Evolutionary conservation across 805 yeast species (phyloP), one percentile per base, ranked within the genome.

Genomic region (baker's yeast (Saccharomyces cerevisiae)): DNA sequence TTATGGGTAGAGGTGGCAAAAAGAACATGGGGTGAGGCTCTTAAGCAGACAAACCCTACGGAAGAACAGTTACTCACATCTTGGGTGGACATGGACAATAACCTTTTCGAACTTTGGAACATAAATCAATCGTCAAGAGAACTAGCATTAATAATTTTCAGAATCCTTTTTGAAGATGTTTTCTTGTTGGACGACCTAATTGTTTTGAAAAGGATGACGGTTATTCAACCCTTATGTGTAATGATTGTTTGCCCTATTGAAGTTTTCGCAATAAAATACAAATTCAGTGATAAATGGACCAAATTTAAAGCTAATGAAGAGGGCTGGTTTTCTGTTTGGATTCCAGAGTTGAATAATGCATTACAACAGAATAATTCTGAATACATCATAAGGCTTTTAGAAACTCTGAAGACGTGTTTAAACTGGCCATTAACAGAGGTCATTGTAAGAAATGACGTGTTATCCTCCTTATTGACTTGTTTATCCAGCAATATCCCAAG

Each of bases 1-100:
- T 71, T 94, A 27, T 91, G 98, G 97, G 96, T 88, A 0, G 85
- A 87, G 46, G 75, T 94, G 6, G 96, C 96, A 10, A 94, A 94
- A 65, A 78, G 96, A 54, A 78, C 83, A 30, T 94, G 99, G 99
- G 97, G 97, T 17, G 75, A 80, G 41, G 82, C 79, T 56, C 70
- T 87, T n/a, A 76, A 70, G 55, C 66, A 62, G 29, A 65, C 62
- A 17, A 55, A 61, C 10, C 65, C 67, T 22, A 43, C 61, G 6
- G 68, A 64, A 46, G 75, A 77, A 52, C 83, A 82, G 52, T 70
- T 79, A 31, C 59, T 73, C 10, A 81, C 79, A 56, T 87, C 96
- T 22, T 94, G 99, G 99, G 75, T 76, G 1, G 79, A 85, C 21
- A 90, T 94, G 97, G 99, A 94, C 64, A 72, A 76, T 14, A 85